phyloP scores from a whole-genome alignment of 2,329 filamentous ascomycete genomes.

The Microsporum audouinii region DNA sequence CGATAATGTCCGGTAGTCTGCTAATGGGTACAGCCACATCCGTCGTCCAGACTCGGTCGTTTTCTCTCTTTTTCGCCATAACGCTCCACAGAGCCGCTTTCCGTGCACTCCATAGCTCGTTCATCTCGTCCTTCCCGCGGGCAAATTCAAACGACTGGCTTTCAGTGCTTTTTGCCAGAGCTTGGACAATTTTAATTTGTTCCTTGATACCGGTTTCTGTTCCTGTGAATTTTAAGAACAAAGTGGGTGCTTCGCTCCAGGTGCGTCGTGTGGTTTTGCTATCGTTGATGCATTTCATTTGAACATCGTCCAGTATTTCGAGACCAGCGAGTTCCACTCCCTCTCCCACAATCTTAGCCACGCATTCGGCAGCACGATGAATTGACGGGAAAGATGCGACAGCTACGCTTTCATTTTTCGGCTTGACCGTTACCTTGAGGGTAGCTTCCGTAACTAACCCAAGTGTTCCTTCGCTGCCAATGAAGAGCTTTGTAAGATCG shows the following conservation, averaged over 20 bases:
- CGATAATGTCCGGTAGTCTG: slow-evolving; percentile 59
- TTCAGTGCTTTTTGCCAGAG: slow-evolving; percentile 44
- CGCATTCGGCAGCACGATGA: slow-evolving; percentile 64
- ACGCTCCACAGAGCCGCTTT: slow-evolving; percentile 66
- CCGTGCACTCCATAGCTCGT: slow-evolving; percentile 62
- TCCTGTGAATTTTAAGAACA: slow-evolving; percentile 67
- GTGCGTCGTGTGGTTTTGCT: slow-evolving; percentile 36
- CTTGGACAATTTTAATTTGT: slow-evolving; percentile 49
- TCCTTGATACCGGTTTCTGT: slow-evolving; percentile 53
- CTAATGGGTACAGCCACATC: slow-evolving; percentile 71
- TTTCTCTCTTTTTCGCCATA: slow-evolving; percentile 51
- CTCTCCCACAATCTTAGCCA: slow-evolving; percentile 64
- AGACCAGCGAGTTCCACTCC: slow-evolving; percentile 83
- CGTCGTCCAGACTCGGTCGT: slow-evolving; percentile 62
- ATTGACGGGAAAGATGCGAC: slow-evolving; percentile 56
- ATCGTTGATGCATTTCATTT: slow-evolving; percentile 62
- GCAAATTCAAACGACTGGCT: slow-evolving; percentile 59
- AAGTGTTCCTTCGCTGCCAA: slow-evolving; percentile 83
- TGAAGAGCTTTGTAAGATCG: slow-evolving; percentile 78
- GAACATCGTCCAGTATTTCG: slow-evolving; percentile 82
- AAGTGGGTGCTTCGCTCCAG: slow-evolving; percentile 59
- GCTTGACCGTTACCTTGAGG: slow-evolving; percentile 72
- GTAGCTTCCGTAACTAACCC: slow-evolving; percentile 86
- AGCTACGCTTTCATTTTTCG: slow-evolving; percentile 68
- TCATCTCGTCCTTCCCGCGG: slow-evolving; percentile 50